Conservation (phyloP, 441 rosid genomes). For the Pelargonium cotyledonis region DNA sequence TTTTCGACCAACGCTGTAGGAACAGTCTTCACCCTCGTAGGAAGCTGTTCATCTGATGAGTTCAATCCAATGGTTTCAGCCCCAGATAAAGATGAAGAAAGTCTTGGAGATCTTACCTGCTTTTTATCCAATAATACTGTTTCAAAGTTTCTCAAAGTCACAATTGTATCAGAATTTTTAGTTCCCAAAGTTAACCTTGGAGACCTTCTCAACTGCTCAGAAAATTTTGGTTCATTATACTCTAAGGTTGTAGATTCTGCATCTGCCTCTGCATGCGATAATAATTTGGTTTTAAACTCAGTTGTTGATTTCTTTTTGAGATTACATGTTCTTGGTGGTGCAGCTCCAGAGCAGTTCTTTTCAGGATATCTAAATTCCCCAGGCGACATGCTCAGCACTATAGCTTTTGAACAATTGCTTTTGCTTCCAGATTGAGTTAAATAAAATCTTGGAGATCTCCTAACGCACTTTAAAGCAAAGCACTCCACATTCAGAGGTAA, state of each 20-base stretch:
- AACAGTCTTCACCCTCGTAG: constrained; percentile 1
- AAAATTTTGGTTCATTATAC: background rate
- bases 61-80: background rate
- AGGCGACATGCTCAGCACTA: constrained; percentile 7
- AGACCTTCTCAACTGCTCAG: constrained; percentile 23
- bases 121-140: constrained; percentile 12
- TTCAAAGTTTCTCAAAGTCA: background rate
- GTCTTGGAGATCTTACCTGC: constrained; percentile 24
- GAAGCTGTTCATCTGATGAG: constrained; percentile 1
- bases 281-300: constrained; percentile 17
- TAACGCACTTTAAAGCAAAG: constrained; percentile 12
- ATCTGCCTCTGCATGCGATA: constrained; percentile 18
- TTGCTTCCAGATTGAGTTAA: constrained; percentile 15
- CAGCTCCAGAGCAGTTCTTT: constrained; percentile 2
- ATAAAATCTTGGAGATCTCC: constrained; percentile 22
- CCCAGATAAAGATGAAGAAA: constrained; percentile 3
- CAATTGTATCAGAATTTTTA: constrained; percentile 13
- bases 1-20: constrained; percentile 15
- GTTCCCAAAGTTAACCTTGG: constrained; percentile 21
- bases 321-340: constrained; percentile 8
- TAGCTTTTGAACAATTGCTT: constrained; percentile 14
- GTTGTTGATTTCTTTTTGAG: constrained; percentile 18
- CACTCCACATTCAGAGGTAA: constrained; percentile 5
- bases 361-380: constrained; percentile 2
- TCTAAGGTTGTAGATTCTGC: constrained; percentile 11